These are phyloP conservation scores for Rubroboletus satanas DNA, from an alignment of 768 basidiomycete species.

Conservation along the genomic window DNA sequence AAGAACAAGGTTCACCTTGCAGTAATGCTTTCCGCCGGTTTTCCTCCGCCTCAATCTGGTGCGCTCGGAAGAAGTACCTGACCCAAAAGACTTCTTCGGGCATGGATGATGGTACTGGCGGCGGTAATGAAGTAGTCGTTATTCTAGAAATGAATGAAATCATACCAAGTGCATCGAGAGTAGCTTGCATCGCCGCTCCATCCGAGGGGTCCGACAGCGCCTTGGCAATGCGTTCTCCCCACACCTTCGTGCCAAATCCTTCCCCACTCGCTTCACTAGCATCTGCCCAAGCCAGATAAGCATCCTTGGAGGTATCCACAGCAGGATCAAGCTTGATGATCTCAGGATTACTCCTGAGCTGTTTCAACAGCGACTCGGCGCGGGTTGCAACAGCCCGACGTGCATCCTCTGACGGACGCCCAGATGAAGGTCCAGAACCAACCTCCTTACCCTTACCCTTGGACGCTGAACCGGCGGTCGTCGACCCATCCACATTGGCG, in stretches of 20 bases:
- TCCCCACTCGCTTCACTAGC: conserved; percentile 54
- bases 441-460: conserved; percentile 39
- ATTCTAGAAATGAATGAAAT: conserved; percentile 15
- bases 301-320: conserved; percentile 51
- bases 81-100: conserved; percentile 73
- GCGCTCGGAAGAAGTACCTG: conserved; percentile 84
- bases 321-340: conserved; percentile 76
- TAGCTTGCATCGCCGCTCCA: conserved; percentile 49
- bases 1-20: conserved; percentile 45
- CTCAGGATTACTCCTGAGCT: conserved; percentile 69
- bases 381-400: conserved; percentile 64
- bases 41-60: conserved; percentile 79
- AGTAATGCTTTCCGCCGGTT: conserved; percentile 74
- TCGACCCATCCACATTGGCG: conserved; percentile 18
- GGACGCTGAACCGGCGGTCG: neutral
- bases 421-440: conserved; percentile 24
- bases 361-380: conserved; percentile 70
- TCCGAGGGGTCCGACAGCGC: conserved; percentile 50
- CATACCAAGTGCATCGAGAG: conserved; percentile 57
- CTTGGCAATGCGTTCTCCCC: conserved; percentile 48
- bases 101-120: conserved; percentile 67
- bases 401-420: conserved; percentile 35
- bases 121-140: conserved; percentile 3
- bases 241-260: conserved; percentile 43
- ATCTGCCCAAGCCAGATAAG: conserved; percentile 62